Conservation (phyloP, 495 filamentous ascomycete species). For the Hypoxylon crocopeplum region DNA sequence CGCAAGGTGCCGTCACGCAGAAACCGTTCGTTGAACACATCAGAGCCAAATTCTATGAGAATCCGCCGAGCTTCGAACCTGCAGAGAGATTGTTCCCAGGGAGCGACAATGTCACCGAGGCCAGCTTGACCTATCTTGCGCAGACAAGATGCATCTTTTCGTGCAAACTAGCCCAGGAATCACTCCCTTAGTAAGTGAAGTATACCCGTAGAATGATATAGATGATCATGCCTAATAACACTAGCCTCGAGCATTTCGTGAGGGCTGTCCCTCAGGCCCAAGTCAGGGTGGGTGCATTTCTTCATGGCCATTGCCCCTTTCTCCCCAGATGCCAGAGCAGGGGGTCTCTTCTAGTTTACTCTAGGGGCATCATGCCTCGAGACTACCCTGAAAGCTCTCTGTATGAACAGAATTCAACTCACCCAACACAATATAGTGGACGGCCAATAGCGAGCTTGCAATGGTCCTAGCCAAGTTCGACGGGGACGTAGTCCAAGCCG, state of each 20-base stretch:
- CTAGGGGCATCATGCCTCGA: too few species aligned
- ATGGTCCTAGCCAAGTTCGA: slow-evolving; percentile 47
- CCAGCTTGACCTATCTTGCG: slow-evolving; percentile 25
- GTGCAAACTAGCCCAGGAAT: slow-evolving; percentile 33
- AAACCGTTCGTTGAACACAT: slow-evolving; percentile 32
- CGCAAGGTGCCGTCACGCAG: slow-evolving; percentile 30
- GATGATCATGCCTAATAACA: background rate
- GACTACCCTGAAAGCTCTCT: too few species aligned
- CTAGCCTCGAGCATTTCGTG: slow-evolving; percentile 24
- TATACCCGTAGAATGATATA: background rate
- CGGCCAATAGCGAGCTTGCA: slow-evolving; percentile 28
- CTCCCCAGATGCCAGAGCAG: too few species aligned
- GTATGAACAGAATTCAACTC: too few species aligned
- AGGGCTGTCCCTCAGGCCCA: slow-evolving; percentile 10
- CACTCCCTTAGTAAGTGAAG: slow-evolving; percentile 30
- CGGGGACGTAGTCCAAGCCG: slow-evolving; percentile 52
- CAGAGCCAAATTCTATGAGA: slow-evolving; percentile 18
- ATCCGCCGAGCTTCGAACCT: slow-evolving; percentile 3
- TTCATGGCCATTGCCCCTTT: too few species aligned
- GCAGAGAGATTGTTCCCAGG: slow-evolving; percentile 21
- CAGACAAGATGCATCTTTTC: slow-evolving; percentile 35
- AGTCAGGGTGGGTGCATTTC: slow-evolving; percentile 1
- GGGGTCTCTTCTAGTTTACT: too few species aligned
- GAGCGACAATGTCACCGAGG: slow-evolving; percentile 4
- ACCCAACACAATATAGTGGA: slow-evolving; percentile 42